Percentiles rank a stretch among this genome's conserved stretches.
These are phyloP conservation scores for Penicillium bovifimosum DNA, from an alignment of 495 filamentous ascomycete species.

Conservation along the genomic window DNA sequence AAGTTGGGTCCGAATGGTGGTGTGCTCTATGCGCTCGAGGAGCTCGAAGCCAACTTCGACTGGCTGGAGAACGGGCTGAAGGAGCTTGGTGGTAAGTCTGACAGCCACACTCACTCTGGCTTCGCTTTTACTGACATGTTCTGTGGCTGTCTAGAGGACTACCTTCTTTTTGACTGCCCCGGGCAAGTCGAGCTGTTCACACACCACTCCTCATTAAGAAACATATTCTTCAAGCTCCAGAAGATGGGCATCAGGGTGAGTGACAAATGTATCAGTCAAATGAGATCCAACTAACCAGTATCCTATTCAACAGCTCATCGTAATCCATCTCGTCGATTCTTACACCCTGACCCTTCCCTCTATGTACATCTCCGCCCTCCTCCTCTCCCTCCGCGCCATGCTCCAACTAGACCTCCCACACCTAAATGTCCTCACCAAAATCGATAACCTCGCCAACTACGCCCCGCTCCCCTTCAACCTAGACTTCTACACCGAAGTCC, in stretches of 20 bases:
- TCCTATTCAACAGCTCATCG: constrained; percentile 60
- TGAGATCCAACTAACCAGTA: constrained; percentile 9
- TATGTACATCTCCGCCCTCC: constrained; percentile 87
- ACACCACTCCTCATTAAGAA: constrained; percentile 82
- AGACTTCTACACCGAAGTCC: constrained; percentile 96
- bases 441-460: constrained; percentile 82
- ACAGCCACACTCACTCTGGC: background rate
- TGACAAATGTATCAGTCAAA: background rate
- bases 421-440: constrained; percentile 93
- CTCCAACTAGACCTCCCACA: constrained; percentile 94
- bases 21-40: constrained; percentile 87
- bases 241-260: constrained; percentile 89
- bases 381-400: constrained; percentile 92
- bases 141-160: constrained; percentile 59
- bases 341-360: constrained; percentile 87
- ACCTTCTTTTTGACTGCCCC: constrained; percentile 92
- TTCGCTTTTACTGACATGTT: background rate
- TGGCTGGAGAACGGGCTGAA: constrained; percentile 80
- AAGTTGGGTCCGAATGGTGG: constrained; percentile 89
- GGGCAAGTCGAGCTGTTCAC: constrained; percentile 97
- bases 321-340: constrained; percentile 84
- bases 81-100: constrained; percentile 53
- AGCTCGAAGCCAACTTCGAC: constrained; percentile 85
- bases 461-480: constrained; percentile 84
- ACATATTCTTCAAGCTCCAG: constrained; percentile 82